These are phyloP conservation scores for Suaeda aralocaspica DNA, from an alignment of 148 eudicot species.

Conservation along the genomic window DNA sequence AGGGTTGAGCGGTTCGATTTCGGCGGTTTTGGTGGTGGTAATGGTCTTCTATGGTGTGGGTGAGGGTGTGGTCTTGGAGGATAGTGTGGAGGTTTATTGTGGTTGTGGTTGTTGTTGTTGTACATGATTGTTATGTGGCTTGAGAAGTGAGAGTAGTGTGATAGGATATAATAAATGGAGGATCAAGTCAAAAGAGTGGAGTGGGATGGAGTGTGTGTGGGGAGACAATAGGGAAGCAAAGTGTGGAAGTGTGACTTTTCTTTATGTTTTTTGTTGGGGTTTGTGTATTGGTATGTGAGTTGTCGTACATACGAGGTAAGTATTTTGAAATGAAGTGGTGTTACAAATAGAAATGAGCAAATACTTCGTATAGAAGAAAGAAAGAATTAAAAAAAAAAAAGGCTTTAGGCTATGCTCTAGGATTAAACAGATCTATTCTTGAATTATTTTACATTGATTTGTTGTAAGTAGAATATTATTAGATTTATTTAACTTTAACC, in stretches of 20 bases:
- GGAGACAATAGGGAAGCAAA: conserved; percentile 17
- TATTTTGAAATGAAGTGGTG: too few relatives aligned
- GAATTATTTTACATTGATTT: too few relatives aligned
- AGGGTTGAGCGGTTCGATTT: conserved; percentile 47
- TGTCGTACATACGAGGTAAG: too few relatives aligned
- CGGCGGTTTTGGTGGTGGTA: conserved; percentile 18
- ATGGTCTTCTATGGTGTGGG: conserved; percentile 4
- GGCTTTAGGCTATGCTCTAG: too few relatives aligned
- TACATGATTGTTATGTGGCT: neutral
- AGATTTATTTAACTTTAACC: too few relatives aligned
- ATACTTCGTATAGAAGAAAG: too few relatives aligned
- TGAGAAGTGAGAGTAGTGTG: neutral
- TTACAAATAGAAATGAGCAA: too few relatives aligned
- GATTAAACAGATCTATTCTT: too few relatives aligned
- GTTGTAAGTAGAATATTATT: too few relatives aligned
- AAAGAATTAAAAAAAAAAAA: too few relatives aligned
- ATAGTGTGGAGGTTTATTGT: neutral
- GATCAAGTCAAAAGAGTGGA: conserved; percentile 20
- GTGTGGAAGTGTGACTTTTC: conserved; percentile 29
- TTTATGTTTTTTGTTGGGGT: conserved; percentile 3
- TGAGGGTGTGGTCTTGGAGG: conserved; percentile 5
- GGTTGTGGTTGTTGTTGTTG: conserved; percentile 2
- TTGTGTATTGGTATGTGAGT: neutral
- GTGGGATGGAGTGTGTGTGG: conserved; percentile 12
- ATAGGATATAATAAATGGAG: neutral